These are phyloP conservation scores for Phytophthora vignae DNA, from an alignment of 352 stramenopile genomes.

Conservation along the genomic window DNA sequence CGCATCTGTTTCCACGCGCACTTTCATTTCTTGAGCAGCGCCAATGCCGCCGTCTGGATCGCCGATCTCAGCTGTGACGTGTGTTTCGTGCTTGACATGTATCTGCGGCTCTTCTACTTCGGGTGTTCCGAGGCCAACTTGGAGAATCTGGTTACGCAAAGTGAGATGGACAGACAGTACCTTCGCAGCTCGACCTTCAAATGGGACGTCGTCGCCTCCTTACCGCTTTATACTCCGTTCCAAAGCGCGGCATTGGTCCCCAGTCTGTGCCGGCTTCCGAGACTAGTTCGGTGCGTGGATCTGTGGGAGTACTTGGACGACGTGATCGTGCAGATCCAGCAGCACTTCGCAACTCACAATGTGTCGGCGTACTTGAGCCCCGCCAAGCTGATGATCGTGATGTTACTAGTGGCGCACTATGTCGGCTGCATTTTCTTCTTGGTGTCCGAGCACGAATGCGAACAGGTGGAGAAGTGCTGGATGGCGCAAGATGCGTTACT, in stretches of 20 bases:
- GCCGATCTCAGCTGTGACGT: constrained; percentile 64
- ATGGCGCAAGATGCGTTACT: constrained; percentile 69
- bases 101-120: constrained; percentile 77
- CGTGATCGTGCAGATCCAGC: constrained; percentile 74
- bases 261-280: constrained; percentile 58
- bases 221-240: constrained; percentile 55
- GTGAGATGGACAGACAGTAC: constrained; percentile 45
- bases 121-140: constrained; percentile 53
- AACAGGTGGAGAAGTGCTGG: constrained; percentile 57
- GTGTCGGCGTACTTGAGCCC: constrained; percentile 77
- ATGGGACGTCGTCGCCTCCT: constrained; percentile 60
- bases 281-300: constrained; percentile 64
- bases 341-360: constrained; percentile 69
- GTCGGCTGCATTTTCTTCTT: constrained; percentile 76
- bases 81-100: constrained; percentile 68
- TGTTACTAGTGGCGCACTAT: constrained; percentile 65
- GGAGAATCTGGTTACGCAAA: constrained; percentile 52
- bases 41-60: constrained; percentile 40
- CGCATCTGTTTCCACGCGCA: constrained; percentile 72
- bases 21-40: constrained; percentile 37
- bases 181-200: constrained; percentile 55
- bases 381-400: constrained; percentile 71
- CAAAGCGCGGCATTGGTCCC: constrained; percentile 33
- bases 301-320: constrained; percentile 68
- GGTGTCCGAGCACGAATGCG: constrained; percentile 71